These are phyloP conservation scores for Thuidium tamariscinum DNA, from an alignment of 225 moss, liverwort and hornwort species.

Conservation along the genomic window DNA sequence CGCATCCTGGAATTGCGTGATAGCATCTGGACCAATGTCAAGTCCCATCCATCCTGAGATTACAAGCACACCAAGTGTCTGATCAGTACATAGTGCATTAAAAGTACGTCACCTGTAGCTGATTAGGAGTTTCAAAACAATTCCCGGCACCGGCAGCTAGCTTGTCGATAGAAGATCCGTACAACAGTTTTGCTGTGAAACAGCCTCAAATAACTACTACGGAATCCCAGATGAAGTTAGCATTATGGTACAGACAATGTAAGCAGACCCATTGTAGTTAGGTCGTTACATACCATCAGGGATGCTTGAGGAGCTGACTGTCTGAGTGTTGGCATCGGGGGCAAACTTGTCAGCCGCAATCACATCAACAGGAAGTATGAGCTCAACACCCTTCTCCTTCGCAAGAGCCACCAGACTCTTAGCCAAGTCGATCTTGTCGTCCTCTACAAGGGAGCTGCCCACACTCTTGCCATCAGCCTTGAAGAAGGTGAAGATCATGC, in stretches of 20 bases:
- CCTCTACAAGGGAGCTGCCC: constrained; percentile 78
- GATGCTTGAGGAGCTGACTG: constrained; percentile 30
- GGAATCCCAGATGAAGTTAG: background rate
- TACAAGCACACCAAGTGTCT: background rate
- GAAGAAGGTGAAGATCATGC: constrained; percentile 98
- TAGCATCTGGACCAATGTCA: constrained; percentile 89
- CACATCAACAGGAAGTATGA: constrained; percentile 80
- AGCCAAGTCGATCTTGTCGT: constrained; percentile 86
- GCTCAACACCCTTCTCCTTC: constrained; percentile 83
- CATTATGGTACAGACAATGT: background rate
- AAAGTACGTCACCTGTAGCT: background rate
- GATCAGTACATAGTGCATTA: background rate
- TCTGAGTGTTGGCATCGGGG: constrained; percentile 51
- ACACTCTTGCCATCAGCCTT: constrained; percentile 69
- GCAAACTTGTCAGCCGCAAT: constrained; percentile 67
- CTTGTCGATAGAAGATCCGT: background rate
- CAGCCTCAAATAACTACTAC: background rate
- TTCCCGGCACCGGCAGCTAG: background rate
- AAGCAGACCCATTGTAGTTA: background rate
- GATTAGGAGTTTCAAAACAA: background rate
- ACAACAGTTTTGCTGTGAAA: background rate
- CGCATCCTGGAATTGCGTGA: constrained; percentile 62
- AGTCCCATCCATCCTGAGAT: constrained; percentile 78
- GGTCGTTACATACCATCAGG: constrained; percentile 47
- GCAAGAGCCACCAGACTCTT: constrained; percentile 41